Evolutionary conservation across 192 early-diverging fungal genomes (phyloP).

Genomic region (Umbelopsis sp.): DNA sequence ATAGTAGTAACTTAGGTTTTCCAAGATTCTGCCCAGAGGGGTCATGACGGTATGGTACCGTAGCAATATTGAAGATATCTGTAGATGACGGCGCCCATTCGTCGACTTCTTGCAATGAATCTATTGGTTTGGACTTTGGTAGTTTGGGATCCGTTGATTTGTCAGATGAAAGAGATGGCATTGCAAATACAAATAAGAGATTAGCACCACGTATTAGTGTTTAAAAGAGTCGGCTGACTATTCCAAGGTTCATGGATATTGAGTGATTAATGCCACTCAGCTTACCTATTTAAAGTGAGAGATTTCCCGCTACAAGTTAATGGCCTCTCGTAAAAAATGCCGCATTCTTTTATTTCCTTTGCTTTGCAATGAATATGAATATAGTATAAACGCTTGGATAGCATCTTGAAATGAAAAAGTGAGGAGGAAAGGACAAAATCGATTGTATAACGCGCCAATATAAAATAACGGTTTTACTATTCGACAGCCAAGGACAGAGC

Average conservation of each 20-base stretch:
- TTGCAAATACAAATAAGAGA: background rate
- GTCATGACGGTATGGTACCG: background rate
- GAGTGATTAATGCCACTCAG: background rate
- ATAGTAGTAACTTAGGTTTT: conserved; percentile 42
- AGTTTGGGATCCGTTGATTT: background rate
- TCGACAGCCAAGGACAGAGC: no score
- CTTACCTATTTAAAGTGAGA: no score
- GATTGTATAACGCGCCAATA: no score
- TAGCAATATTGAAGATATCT: conserved; percentile 25
- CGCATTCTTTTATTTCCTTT: no score
- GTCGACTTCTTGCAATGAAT: conserved; percentile 16
- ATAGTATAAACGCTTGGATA: no score
- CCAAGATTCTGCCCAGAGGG: background rate
- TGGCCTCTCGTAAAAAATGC: no score
- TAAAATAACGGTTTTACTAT: no score
- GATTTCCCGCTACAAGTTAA: no score
- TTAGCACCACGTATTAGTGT: background rate
- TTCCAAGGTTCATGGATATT: background rate
- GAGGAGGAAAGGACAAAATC: no score
- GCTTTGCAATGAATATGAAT: no score
- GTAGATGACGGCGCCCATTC: conserved; percentile 17
- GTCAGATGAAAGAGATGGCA: conserved; percentile 21
- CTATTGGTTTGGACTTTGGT: conserved; percentile 19
- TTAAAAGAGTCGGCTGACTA: background rate
- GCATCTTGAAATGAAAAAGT: no score